These are phyloP conservation scores for Nematodospora anomalae DNA, from an alignment of 1,139 yeast genomes.

Conservation along the genomic window DNA sequence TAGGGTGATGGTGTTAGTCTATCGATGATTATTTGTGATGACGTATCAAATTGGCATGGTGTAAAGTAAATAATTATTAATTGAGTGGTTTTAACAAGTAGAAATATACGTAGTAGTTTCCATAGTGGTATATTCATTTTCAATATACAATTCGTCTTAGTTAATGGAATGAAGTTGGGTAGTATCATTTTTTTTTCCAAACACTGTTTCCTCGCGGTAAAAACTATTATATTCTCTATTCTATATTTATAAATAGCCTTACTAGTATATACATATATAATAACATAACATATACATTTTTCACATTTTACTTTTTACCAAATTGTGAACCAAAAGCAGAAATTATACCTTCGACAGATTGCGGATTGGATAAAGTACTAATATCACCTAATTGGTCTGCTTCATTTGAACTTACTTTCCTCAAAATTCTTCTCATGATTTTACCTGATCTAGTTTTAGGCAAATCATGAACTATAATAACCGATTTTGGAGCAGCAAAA, in stretches of 20 bases:
- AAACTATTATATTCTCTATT: no score
- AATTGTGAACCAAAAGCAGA: conserved; percentile 48
- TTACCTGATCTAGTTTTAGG: conserved; percentile 99
- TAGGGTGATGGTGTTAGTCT: conserved; percentile 6
- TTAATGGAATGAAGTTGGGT: conserved; percentile 30
- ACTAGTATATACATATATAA: background rate
- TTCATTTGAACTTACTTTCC: conserved; percentile 88
- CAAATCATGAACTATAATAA: conserved; percentile 82
- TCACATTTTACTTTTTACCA: conserved; percentile 49
- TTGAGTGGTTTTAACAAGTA: conserved; percentile 18
- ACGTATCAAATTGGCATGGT: conserved; percentile 42
- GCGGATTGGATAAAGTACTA: conserved; percentile 87
- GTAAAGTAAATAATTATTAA: conserved; percentile 28
- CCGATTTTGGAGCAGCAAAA: conserved; percentile 95
- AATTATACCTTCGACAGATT: conserved; percentile 77
- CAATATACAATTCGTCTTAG: no score
- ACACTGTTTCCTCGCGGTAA: no score
- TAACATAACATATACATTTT: no score
- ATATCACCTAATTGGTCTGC: conserved; percentile 93
- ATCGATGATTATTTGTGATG: conserved; percentile 30
- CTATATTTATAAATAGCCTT: no score
- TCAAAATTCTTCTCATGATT: conserved; percentile 96
- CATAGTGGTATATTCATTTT: background rate
- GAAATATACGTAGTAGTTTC: background rate
- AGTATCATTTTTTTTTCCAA: conserved; percentile 7